Evolutionary conservation across 1,284 basidiomycete genomes (phyloP), one percentile per base, ranked within the genome.

Genomic region (Cryptococcus jaspeensis): DNA sequence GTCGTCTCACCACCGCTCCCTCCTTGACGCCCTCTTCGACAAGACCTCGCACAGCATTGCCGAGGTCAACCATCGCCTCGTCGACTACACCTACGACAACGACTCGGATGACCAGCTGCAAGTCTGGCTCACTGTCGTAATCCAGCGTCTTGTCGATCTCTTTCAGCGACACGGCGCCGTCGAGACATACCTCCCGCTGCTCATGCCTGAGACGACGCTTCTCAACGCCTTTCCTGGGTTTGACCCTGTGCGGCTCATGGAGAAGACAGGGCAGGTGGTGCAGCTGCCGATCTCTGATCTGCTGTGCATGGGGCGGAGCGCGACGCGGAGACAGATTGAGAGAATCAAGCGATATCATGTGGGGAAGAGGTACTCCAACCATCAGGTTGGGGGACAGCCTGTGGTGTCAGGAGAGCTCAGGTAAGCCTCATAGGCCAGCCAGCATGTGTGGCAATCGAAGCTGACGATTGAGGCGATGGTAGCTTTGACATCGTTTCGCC

Each of bases 281-380:
- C 83, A 84, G 40, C 80, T 96, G 28, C 89, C 92, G 0, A 86
- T 86, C 58, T 87, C 90, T 59, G 84, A 87, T 13, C 80, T 94
- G 13, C 80, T 89, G 2, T 87, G 89, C 0, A 95, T 97, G 74
- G 92, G 93, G 9, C 82, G 92, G 46, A 81, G 90, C 41, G 91
- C 91, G 16, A 90, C 89, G 0, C 81, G 89, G 55, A 83, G 82
- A 15, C 84, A 84, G 47, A 83, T 85, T 49, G 84, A 84, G 64
- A 81, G 94, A 41, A 92, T 96, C 74, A 97, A 98, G 77, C 84
- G 93, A 16, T 96, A 89, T 77, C 88, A 92, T 74, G 86, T 95
- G 36, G 83, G 85, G 35, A 84, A 87, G 59, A 84, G 86, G 11
- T 92, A 86, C 53, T 49, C 63, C 0, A 70, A 76, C 37, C 59